These are phyloP conservation scores for Chaetoceros muelleri DNA, from an alignment of 108 stramenopile genomes.

Conservation along the genomic window DNA sequence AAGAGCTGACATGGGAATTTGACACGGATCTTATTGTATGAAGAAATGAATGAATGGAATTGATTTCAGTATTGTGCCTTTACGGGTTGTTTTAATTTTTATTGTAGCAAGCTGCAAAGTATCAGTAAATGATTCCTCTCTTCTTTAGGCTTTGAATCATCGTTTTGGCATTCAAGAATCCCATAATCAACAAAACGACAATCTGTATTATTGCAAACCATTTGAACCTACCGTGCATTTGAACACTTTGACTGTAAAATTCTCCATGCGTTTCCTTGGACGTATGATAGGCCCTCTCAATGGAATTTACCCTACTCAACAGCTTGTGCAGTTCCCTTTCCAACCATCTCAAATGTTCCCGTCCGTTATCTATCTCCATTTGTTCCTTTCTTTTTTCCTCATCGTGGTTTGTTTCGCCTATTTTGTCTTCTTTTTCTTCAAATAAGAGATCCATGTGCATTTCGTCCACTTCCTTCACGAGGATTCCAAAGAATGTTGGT, in stretches of 20 bases:
- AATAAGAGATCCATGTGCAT: not conserved
- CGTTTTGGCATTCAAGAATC: not conserved
- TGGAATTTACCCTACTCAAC: not conserved
- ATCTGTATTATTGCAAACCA: not conserved
- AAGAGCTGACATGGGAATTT: slow-evolving; percentile 67
- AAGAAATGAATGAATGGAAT: too few species aligned
- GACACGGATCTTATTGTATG: slow-evolving; percentile 75
- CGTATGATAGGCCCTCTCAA: not conserved
- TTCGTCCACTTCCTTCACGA: not conserved
- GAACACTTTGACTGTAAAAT: not conserved
- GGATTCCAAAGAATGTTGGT: not conserved
- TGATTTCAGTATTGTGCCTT: too few species aligned
- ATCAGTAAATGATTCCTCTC: not conserved
- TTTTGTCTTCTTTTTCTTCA: not conserved
- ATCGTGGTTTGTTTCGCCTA: too few species aligned
- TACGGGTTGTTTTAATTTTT: too few species aligned
- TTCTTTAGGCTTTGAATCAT: not conserved
- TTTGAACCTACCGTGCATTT: not conserved
- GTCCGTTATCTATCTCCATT: not conserved
- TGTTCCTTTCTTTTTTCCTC: not conserved
- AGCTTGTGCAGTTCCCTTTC: not conserved
- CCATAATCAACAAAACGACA: not conserved
- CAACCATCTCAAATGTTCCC: not conserved
- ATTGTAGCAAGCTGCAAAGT: not conserved
- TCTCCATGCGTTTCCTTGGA: not conserved